These are phyloP conservation scores for Acidomyces sp. DNA, from an alignment of 495 filamentous ascomycete species.

Conservation along the genomic window DNA sequence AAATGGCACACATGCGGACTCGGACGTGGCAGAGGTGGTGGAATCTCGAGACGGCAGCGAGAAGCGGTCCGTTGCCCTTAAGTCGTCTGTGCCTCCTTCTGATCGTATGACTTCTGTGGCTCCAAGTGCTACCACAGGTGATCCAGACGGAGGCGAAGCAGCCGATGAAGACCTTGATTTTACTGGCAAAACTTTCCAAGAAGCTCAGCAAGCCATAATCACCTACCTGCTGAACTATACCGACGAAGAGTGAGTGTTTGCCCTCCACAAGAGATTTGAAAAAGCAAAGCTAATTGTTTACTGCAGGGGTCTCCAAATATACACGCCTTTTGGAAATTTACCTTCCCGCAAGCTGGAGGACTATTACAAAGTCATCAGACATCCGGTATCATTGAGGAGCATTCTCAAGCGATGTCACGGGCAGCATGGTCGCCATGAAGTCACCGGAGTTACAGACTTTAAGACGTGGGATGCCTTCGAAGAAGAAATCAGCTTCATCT, in stretches of 20 bases:
- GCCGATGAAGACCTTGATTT: constrained; percentile 38
- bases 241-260: constrained; percentile 42
- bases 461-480: constrained; percentile 71
- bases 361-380: constrained; percentile 62
- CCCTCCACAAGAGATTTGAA: constrained; percentile 3
- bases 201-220: constrained; percentile 71
- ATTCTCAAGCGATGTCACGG: constrained; percentile 61
- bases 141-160: constrained; percentile 25
- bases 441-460: constrained; percentile 55
- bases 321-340: constrained; percentile 51
- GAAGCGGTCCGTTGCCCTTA: constrained; percentile 5
- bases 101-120: constrained; percentile 14
- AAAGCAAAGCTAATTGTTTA: constrained; percentile 16
- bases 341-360: constrained; percentile 51
- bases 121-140: constrained; percentile 36
- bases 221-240: constrained; percentile 50
- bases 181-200: constrained; percentile 52
- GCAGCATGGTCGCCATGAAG: constrained; percentile 47
- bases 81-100: constrained; percentile 6
- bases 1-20: constrained; percentile 9
- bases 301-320: constrained; percentile 41
- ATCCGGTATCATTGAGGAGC: constrained; percentile 57
- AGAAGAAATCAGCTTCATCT: constrained; percentile 61
- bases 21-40: constrained; percentile 3
- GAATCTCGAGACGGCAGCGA: background rate